A percentile compares a stretch with the other conserved stretches of the same genome.
These are phyloP conservation scores for Hortiboletus campestris DNA, from an alignment of 768 basidiomycete species.

Conservation along the genomic window DNA sequence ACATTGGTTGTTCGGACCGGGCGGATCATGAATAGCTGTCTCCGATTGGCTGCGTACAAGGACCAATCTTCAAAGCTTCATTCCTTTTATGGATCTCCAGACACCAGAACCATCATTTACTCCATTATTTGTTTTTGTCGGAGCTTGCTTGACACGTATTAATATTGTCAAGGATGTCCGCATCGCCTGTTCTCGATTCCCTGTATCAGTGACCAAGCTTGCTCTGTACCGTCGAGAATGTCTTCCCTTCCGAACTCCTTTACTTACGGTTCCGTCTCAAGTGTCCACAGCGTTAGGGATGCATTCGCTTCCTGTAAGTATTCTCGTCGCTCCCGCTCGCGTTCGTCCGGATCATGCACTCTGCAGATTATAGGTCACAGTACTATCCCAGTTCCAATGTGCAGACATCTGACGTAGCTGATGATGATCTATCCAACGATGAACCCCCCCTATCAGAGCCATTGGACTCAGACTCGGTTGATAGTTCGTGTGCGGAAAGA, in stretches of 20 bases:
- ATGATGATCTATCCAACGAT: conserved; percentile 41
- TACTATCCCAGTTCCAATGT: conserved; percentile 62
- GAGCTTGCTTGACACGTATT: conserved; percentile 3
- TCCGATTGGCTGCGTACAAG: conserved; percentile 6
- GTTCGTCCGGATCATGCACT: conserved; percentile 1
- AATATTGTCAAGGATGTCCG: not conserved
- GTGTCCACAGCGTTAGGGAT: conserved; percentile 48
- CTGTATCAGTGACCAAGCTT: not conserved
- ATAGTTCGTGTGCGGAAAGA: conserved; percentile 6
- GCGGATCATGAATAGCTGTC: conserved; percentile 5
- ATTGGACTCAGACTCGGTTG: not conserved
- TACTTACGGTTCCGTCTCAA: conserved; percentile 47
- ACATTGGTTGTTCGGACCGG: conserved; percentile 3
- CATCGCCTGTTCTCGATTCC: not conserved
- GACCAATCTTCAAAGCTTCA: too few relatives aligned
- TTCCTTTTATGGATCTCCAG: not conserved
- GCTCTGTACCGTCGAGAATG: conserved; percentile 31
- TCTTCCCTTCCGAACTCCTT: conserved; percentile 47
- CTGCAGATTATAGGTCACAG: conserved; percentile 64
- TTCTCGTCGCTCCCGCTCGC: not conserved
- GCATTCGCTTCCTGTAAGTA: conserved; percentile 60
- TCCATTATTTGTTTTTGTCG: not conserved
- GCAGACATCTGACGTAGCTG: conserved; percentile 44
- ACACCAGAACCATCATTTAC: too few relatives aligned
- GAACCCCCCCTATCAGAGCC: conserved; percentile 5